Base-by-base conservation (phyloP, 1,284 basidiomycete genomes). In the Apiotrichum porosum region DNA sequence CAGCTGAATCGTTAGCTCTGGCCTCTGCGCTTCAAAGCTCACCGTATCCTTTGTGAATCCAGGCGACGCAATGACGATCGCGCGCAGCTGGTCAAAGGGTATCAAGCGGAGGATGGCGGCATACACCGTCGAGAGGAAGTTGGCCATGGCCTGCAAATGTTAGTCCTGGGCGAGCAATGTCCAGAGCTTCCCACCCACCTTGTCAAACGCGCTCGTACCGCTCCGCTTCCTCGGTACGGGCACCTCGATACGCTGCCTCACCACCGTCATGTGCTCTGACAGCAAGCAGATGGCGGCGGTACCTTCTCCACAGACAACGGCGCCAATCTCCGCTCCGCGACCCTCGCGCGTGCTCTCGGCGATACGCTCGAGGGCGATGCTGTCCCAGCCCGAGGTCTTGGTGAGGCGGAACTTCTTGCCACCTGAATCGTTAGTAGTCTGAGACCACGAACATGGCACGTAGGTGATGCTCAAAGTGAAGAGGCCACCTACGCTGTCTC, bases 261-360 rank as follows among this genome's bases (percentile, higher is more conserved):
- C 84, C 22, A 95, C 79, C 0, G 95, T 99, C 85, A 97, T 97
- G 74, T 97, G 91, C 61, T 97, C 85, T 0, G 91, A 95, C 19
- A 99, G 77, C 21, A 99, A 76, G 70, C 94, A 98, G 63, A 98
- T 88, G 2, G 88, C 86, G 1, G 95, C 95, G 4, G 83, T 85
- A 15, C 94, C 84, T 78, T 98, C 95, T 31, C 95, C 94, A 52
- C 90, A 90, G 1, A 99, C 89, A 15, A 99, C 81, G 0, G 95
- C 95, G 9, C 88, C 95, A 1, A 99, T 88, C 69, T 99, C 94
- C 3, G 95, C 95, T 0, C 93, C 90, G 61, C 86, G 79, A 18
- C 91, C 92, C n/a, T 89, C 90, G 40, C 88, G 79, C 48, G 88
- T 90, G 30, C 90, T 82, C 60, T 98, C 95, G 44, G 85, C 78